Evolutionary conservation across 108 stramenopile genomes (phyloP), one percentile per base, ranked within the genome.

Genomic region (Bacterosira constricta): DNA sequence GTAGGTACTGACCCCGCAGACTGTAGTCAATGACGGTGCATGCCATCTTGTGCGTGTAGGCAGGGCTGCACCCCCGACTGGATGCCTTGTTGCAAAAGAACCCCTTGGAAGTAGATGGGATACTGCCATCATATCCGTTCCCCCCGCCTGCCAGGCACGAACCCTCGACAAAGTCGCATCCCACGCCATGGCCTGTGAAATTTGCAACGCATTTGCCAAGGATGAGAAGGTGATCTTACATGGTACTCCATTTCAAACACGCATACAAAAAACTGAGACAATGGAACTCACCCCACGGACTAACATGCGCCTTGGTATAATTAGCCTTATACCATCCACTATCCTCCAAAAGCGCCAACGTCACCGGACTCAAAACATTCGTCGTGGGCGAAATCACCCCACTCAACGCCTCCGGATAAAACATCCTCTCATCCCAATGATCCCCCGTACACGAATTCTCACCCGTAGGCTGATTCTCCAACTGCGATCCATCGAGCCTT

Each of bases 381-480:
- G 86, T 87, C 6, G 90, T 90, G 10, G 88, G 88, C 38, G 81
- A 79, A 74, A 91, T 89, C 17, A 91, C 88, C 36, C 85, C 88
- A 9, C 75, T 64, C 37, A 94, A 61, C 17, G 82, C 61, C 59
- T 91, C 89, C 1, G 86, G 83, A 59, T 94, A 91, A 57, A 76
- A 91, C 62, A 85, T 70, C 37, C 88, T 75, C 63, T 94, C 93
- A 55, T 92, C 91, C 88, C 88, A 92, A 71, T 92, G 91, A 78
- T 92, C 91, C 20, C 93, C 93, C 0, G 88, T 86, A 66, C 93
- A 94, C 9, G 88, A 86, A 46, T 85, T 83, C 26, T 75, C 55
- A 13, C 92, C 86, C 1, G 90, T 91, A 0, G 90, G 93, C 52
- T 91, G 91, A 71, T 92, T 92, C 80, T 92, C 91, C 76, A 92